Base-by-base conservation (phyloP, 768 basidiomycete genomes). In the Glaciozyma antarctica region DNA sequence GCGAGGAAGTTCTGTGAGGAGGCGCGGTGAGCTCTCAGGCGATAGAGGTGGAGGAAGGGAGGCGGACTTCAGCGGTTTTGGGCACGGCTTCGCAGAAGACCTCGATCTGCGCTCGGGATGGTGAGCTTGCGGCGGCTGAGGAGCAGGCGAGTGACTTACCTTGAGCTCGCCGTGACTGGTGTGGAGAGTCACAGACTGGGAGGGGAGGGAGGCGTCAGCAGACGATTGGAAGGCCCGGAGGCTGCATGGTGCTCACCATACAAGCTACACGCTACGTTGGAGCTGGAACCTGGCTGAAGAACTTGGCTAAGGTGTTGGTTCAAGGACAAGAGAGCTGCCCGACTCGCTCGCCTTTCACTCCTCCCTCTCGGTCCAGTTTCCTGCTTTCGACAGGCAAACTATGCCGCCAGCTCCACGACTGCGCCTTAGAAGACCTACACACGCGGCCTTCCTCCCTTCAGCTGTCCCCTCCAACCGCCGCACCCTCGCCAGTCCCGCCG, bases 51-150 rank as follows among this genome's bases (percentile, higher is more conserved):
- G 60, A 55, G 58, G 58, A 69, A 65, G 57, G 53, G 24, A 58
- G 51, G 60, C 73, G 28, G 68, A 91, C 93, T 81, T 99, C 94
- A 71, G 93, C 90, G 16, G 92, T 81, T 77, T 91, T 90, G 28
- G 95, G 95, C 24, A 91, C 88, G 9, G 94, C 86, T 78, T 99
- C 95, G 76, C 95, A 98, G 78, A 98, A 98, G 17, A 99, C 76
- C 78, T 99, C 95, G 67, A 98, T 85, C 92, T 97, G 65, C 0
- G n/a, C 6, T 19, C 8, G 22, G 19, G 8, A 10, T 21, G 47
- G 10, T 48, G 6, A 48, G 47, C 19, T n/a, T 51, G 49, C 6
- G n/a, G 49, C n/a, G 16, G 2, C 3, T 24, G 2, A 28, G 16
- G 19, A 8, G 44, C 1, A 38, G 3, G 26, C 5, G 28, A 0